These are phyloP conservation scores for Aspergillus brunneoviolaceus DNA, from an alignment of 2,329 filamentous ascomycete genomes.

Conservation along the genomic window DNA sequence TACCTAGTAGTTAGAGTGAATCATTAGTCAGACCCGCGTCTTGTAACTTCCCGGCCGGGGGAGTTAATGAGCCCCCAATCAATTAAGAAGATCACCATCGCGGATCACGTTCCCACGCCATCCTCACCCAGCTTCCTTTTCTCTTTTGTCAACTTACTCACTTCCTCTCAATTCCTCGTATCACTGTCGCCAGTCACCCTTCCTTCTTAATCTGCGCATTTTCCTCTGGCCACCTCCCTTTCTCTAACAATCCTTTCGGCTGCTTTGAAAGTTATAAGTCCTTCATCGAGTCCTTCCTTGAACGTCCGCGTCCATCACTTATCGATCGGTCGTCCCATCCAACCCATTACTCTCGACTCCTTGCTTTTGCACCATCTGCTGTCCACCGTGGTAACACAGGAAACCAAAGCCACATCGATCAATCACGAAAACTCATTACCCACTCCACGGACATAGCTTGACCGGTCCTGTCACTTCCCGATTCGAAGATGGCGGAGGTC, in stretches of 20 bases:
- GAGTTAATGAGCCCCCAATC: background rate
- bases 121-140: constrained; percentile 7
- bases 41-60: background rate
- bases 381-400: background rate
- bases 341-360: background rate
- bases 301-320: background rate
- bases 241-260: constrained; percentile 1
- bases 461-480: background rate
- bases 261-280: constrained; percentile 3
- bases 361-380: background rate
- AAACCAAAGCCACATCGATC: background rate
- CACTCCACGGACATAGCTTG: background rate
- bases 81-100: background rate
- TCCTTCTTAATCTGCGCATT: no score
- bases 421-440: background rate
- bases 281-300: background rate
- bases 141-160: background rate
- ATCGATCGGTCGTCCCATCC: background rate
- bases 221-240: no score
- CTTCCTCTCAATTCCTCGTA: background rate
- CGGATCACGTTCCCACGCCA: constrained; percentile 11
- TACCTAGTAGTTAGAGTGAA: background rate
- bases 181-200: no score
- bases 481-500: constrained; percentile 35
- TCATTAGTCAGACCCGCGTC: constrained; percentile 6